Evolutionary conservation across 257 asterid species (phyloP), one percentile per base, ranked within the genome.

Genomic region (Solanum corneliomulleri): DNA sequence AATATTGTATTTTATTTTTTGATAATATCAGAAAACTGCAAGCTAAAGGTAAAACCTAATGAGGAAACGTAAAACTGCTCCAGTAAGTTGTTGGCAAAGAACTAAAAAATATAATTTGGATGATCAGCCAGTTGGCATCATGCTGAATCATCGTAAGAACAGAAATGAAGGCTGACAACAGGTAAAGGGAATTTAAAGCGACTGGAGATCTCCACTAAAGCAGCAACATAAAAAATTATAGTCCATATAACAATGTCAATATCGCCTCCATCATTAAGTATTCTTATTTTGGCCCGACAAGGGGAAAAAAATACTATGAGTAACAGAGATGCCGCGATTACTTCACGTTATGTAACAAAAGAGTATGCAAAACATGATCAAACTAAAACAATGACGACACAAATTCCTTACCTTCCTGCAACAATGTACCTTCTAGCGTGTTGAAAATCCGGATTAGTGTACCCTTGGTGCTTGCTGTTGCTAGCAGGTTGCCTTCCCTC

Each of bases 401-500:
- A 25, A 75, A 72, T 27, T 78, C 49, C 44, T 49, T 91, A 96
- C 98, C 98, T 31, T 94, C 98, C 92, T 95, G 99, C 88, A 93
- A 90, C 92, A 94, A 92, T 84, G 96, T 93, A 70, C 98, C 99
- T 86, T 94, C 97, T 27, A 92, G 91, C 11, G 96, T 92, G 88
- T 93, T 96, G 85, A 89, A 95, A 74, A 96, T 89, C 88, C 98
- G 89, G 31, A 96, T 92, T 84, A 95, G 88, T 31, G 98, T 96
- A 85, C 99, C 98, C 88, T 95, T 95, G 84, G 93, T 93, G 92
- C 98, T 69, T 1, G 99, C 93, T 13, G 99, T 95, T 23, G 99
- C 96, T 78, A 96, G 91, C 83, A 95, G 87, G 64, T 91, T 92
- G 83, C 99, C 98, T 85, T 94, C 99, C 90, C 92, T 95, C 15